Conservation (phyloP, 805 yeast genomes). For the Yamadazyma philogaea region DNA sequence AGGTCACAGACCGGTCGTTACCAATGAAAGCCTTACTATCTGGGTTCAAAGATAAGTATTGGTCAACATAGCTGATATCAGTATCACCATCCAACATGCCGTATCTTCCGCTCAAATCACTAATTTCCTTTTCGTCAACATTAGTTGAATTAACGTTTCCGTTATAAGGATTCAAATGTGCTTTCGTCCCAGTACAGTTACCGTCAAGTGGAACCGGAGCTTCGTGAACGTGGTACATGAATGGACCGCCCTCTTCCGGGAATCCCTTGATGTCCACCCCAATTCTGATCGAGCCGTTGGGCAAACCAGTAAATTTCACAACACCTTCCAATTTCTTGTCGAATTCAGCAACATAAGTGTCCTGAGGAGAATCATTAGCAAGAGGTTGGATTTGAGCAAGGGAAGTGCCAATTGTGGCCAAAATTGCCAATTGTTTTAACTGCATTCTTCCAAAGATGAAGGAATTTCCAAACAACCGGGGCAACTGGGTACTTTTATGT, state of each 20-base stretch:
- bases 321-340: conserved; percentile 24
- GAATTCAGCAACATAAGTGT: conserved; percentile 28
- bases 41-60: conserved; percentile 31
- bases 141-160: conserved; percentile 26
- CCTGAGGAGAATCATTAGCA: conserved; percentile 15
- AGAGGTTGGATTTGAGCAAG: conserved; percentile 11
- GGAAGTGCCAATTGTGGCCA: not conserved
- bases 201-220: conserved; percentile 36
- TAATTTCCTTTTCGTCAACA: conserved; percentile 27
- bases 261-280: conserved; percentile 30
- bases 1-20: conserved; percentile 30
- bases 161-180: conserved; percentile 38
- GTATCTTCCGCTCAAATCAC: conserved; percentile 41
- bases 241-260: conserved; percentile 37
- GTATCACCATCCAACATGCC: conserved; percentile 32
- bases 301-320: conserved; percentile 26
- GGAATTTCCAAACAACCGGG: not conserved
- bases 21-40: conserved; percentile 28
- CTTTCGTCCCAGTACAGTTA: conserved; percentile 34
- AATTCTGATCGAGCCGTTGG: conserved; percentile 33
- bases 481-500: not conserved
- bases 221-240: conserved; percentile 39
- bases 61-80: conserved; percentile 24
- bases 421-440: conserved; percentile 6
- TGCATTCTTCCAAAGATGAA: not conserved